Evolutionary conservation across 768 basidiomycete species (phyloP).

Genomic region (Suillus clintonianus): DNA sequence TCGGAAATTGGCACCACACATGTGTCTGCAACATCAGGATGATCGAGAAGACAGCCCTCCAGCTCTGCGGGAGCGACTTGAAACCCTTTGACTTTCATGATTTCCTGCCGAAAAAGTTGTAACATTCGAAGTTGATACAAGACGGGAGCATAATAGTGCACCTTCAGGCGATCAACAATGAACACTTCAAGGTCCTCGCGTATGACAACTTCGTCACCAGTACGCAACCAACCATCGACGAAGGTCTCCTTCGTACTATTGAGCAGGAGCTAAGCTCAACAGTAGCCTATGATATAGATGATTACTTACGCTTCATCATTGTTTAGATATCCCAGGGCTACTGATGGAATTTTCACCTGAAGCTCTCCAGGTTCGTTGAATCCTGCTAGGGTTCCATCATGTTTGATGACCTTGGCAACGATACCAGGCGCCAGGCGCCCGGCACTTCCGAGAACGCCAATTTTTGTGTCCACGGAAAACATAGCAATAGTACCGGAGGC

Average conservation of each 20-base stretch:
- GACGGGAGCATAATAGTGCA: conserved; percentile 14
- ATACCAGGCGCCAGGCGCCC: conserved; percentile 55
- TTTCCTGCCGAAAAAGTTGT: conserved; percentile 44
- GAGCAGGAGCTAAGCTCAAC: neutral
- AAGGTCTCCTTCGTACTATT: conserved; percentile 69
- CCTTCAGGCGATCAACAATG: conserved; percentile 67
- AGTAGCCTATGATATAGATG: neutral
- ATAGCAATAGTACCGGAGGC: conserved; percentile 53
- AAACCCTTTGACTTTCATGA: conserved; percentile 70
- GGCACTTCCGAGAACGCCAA: conserved; percentile 55
- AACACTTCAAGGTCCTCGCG: conserved; percentile 56
- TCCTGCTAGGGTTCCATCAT: conserved; percentile 55
- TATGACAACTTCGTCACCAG: conserved; percentile 66
- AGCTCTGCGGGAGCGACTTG: conserved; percentile 77
- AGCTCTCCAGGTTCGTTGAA: conserved; percentile 65
- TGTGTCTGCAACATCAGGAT: conserved; percentile 58
- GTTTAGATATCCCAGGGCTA: conserved; percentile 50
- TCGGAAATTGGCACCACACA: conserved; percentile 70
- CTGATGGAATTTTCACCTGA: conserved; percentile 42
- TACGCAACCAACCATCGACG: conserved; percentile 70
- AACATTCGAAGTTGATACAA: neutral
- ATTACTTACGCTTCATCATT: conserved; percentile 61
- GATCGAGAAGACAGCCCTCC: conserved; percentile 63
- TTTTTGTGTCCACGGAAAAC: conserved; percentile 47
- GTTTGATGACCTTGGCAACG: conserved; percentile 53